Evolutionary conservation across 208 protist species (phyloP).

Genomic region (Acanthamoeba triangularis): DNA sequence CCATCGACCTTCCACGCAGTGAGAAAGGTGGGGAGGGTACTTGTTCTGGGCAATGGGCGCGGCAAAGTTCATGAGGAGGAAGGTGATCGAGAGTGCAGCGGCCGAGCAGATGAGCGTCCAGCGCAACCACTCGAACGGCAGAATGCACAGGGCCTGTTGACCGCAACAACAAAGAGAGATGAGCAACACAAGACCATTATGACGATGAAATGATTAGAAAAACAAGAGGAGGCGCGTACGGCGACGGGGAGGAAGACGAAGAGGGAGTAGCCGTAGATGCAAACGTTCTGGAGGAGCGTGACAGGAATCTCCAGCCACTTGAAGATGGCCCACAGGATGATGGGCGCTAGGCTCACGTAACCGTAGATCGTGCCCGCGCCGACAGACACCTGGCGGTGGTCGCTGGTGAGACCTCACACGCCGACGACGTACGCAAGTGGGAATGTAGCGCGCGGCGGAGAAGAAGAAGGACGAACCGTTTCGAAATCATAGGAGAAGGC

Average conservation of each 20-base stretch:
- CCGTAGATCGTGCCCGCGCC: slow-evolving; percentile 67
- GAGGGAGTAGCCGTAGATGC: slow-evolving; percentile 76
- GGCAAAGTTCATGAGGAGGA: slow-evolving; percentile 70
- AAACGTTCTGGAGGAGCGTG: slow-evolving; percentile 57
- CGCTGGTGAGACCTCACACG: background rate
- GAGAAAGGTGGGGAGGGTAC: background rate
- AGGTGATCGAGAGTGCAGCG: slow-evolving; percentile 26
- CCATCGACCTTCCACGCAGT: too few relatives aligned
- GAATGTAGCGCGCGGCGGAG: too few relatives aligned
- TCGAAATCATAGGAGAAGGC: slow-evolving; percentile 66
- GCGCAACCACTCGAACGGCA: slow-evolving; percentile 61
- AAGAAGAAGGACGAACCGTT: slow-evolving; percentile 13
- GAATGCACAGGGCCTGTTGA: slow-evolving; percentile 47
- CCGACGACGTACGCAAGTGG: background rate
- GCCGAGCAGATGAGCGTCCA: background rate
- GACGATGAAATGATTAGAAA: too few relatives aligned
- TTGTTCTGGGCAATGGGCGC: slow-evolving; percentile 63
- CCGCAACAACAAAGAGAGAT: background rate
- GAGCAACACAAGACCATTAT: background rate
- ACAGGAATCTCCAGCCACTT: slow-evolving; percentile 51
- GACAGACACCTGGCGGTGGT: background rate
- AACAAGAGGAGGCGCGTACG: too few relatives aligned
- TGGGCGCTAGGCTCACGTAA: slow-evolving; percentile 30
- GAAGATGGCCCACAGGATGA: slow-evolving; percentile 61
- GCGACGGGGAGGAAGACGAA: slow-evolving; percentile 74